Conservation (phyloP, 495 filamentous ascomycete genomes). For the Lasiosphaeriaceae sp. region DNA sequence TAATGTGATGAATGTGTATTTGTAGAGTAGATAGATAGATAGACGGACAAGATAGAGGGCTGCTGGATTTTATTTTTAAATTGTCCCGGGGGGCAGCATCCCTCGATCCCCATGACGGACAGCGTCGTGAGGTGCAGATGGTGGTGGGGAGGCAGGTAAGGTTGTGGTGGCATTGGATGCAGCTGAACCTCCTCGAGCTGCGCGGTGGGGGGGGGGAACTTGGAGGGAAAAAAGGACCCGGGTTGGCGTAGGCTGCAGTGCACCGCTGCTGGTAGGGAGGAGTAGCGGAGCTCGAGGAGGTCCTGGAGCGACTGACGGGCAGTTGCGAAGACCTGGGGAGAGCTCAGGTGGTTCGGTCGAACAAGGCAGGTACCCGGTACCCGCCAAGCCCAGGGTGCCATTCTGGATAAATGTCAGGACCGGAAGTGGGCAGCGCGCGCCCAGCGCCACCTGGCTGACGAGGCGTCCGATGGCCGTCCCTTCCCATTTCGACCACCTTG, state of each 20-base stretch:
- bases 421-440: constrained; percentile 13
- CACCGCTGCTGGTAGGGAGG: no score
- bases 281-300: no score
- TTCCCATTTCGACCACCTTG: not conserved
- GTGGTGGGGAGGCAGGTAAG: no score
- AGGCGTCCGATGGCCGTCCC: not conserved
- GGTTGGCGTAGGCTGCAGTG: not conserved
- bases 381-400: constrained; percentile 19
- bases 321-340: not conserved
- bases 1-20: no score
- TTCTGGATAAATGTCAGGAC: constrained; percentile 30
- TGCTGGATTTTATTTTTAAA: no score
- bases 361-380: constrained; percentile 21
- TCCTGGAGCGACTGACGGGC: no score
- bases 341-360: not conserved
- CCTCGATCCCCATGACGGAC: no score
- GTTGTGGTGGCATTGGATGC: no score
- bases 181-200: not conserved
- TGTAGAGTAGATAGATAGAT: no score
- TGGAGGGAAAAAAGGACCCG: not conserved
- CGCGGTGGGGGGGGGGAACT: not conserved
- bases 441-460: not conserved
- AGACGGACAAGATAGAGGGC: no score
- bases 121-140: no score
- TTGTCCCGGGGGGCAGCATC: no score